phyloP scores from a whole-genome alignment of 2,329 filamentous ascomycete species.

The Penicillium olsonii region DNA sequence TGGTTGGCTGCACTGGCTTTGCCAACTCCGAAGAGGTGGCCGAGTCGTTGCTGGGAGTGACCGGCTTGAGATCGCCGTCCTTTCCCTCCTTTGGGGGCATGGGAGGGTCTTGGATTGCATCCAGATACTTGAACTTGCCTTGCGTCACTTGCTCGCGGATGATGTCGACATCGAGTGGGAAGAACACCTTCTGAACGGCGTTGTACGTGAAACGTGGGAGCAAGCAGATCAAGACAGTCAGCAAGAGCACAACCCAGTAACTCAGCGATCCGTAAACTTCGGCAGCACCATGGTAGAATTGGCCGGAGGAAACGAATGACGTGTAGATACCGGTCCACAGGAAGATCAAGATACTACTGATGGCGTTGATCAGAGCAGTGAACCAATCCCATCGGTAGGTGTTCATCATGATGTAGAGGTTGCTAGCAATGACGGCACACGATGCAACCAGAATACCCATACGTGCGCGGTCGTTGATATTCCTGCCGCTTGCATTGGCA shows the following conservation, averaged over 20 bases:
- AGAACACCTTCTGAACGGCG: constrained; percentile 87
- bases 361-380: constrained; percentile 75
- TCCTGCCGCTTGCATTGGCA: constrained; percentile 70
- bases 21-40: constrained; percentile 43
- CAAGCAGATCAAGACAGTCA: constrained; percentile 79
- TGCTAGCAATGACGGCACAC: constrained; percentile 83
- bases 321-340: constrained; percentile 94
- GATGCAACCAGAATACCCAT: constrained; percentile 87
- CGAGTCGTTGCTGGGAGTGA: constrained; percentile 43
- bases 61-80: constrained; percentile 19
- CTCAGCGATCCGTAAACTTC: constrained; percentile 78
- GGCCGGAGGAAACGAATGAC: constrained; percentile 57
- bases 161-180: constrained; percentile 90
- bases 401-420: constrained; percentile 92
- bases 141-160: constrained; percentile 85
- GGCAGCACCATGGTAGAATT: constrained; percentile 74
- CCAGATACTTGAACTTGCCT: constrained; percentile 78
- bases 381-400: constrained; percentile 99
- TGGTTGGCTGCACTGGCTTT: constrained; percentile 56
- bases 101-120: constrained; percentile 50
- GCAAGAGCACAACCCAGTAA: constrained; percentile 83
- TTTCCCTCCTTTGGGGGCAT: constrained; percentile 50
- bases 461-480: constrained; percentile 75
- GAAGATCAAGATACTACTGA: constrained; percentile 87
- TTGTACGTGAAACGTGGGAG: constrained; percentile 88